These are phyloP conservation scores for Pseudonitzschia pungens DNA, from an alignment of 108 stramenopile genomes.

Conservation along the genomic window DNA sequence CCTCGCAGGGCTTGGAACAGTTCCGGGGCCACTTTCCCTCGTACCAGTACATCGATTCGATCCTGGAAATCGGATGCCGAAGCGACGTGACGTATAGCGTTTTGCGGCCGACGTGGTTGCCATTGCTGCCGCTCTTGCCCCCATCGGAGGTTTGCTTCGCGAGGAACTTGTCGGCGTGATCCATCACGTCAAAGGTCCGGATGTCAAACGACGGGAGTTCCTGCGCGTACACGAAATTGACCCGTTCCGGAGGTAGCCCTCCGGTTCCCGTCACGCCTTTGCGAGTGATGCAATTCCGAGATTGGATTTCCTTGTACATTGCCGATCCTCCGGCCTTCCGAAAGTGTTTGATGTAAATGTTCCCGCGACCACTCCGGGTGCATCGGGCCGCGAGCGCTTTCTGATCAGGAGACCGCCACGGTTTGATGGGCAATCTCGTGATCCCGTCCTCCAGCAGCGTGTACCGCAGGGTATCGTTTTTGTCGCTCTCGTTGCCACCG, in stretches of 20 bases:
- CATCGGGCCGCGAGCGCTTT: slow-evolving; percentile 13
- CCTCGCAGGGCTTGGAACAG: slow-evolving; percentile 10
- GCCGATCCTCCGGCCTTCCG: slow-evolving; percentile 17
- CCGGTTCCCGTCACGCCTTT: too few species aligned
- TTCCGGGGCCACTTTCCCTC: slow-evolving; percentile 26
- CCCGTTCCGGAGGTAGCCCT: neutral
- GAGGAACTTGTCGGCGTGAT: neutral
- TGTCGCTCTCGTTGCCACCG: too few species aligned
- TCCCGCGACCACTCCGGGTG: neutral
- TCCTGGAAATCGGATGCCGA: slow-evolving; percentile 21
- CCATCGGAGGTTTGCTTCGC: too few species aligned
- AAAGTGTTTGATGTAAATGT: slow-evolving; percentile 17
- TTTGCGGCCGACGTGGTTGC: too few species aligned
- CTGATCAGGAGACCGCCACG: neutral
- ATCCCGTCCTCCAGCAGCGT: too few species aligned
- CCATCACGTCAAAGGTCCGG: neutral
- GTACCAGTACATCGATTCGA: slow-evolving; percentile 24
- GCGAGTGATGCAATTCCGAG: too few species aligned
- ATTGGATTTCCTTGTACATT: neutral
- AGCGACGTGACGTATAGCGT: slow-evolving; percentile 18
- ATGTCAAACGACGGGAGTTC: slow-evolving; percentile 16
- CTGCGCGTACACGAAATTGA: neutral
- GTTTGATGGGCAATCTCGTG: too few species aligned
- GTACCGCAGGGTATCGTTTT: too few species aligned
- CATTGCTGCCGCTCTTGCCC: too few species aligned